Base-by-base conservation (phyloP, 805 yeast genomes). In the Candida orba region DNA sequence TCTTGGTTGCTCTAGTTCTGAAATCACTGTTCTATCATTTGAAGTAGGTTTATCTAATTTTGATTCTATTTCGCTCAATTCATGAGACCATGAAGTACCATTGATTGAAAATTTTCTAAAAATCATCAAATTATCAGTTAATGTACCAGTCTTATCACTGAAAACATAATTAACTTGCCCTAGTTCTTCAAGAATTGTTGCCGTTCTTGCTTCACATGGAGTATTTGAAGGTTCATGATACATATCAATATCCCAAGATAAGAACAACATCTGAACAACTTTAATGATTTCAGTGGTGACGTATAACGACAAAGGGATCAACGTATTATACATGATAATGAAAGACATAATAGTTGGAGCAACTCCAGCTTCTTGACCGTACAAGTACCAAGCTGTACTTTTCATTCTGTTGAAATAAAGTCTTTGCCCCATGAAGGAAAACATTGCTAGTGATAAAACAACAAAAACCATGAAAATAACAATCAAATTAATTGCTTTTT, bases 281-380 rank as follows among this genome's bases (percentile, higher is more conserved):
- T 93, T 93, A 58, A 90, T 89, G 48, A 93, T 83, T 61, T 95
- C 99, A 88, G 91, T 86, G 0, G 98, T 89, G 18, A 93, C 98
- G 59, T 93, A 95, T 25, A 93, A 73, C 0, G 98, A 91, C 29
- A 93, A 69, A 0, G 99, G 99, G 58, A 93, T 93, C 67, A 93
- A 75, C 0, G 99, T 93, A 61, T 93, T 93, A 68, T 84, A 91
- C 98, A 93, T 91, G 69, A 93, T 91, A 50, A 93, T 83, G 63
- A 85, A 95, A 2, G 98, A 89, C 96, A 93, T 90, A 40, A 93
- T 72, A 1, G 95, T 86, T 2, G 96, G 84, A 3, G 95, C 91
- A 18, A 78, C 75, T 20, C 95, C 95, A 1, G 83, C 95, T 52
- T 85, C 93, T 53, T 77, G 71, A 4, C 75, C 76, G 37, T 67